These are phyloP conservation scores for Purshia tridentata DNA, from an alignment of 306 rosid genomes.

Conservation along the genomic window DNA sequence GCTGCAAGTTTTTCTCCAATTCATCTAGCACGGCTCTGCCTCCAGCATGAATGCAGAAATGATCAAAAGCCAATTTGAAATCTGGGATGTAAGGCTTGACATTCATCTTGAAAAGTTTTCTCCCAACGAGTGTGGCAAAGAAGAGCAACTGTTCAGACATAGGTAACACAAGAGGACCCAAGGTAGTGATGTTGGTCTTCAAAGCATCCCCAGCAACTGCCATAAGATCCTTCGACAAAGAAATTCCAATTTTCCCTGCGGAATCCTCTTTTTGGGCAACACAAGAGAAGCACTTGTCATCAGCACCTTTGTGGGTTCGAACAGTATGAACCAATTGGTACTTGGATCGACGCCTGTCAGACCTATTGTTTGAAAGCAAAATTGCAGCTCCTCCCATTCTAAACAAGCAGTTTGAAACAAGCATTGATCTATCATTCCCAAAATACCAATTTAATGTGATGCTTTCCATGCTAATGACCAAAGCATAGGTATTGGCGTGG, in stretches of 20 bases:
- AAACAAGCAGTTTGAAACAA: conserved; percentile 62
- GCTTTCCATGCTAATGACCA: conserved; percentile 64
- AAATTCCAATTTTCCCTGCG: conserved; percentile 45
- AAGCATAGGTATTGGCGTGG: conserved; percentile 56
- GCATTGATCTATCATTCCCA: conserved; percentile 66
- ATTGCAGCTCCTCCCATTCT: conserved; percentile 70
- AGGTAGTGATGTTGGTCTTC: conserved; percentile 62
- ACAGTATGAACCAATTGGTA: conserved; percentile 52
- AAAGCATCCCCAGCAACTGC: conserved; percentile 64
- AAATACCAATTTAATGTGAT: conserved; percentile 69
- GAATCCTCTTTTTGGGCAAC: conserved; percentile 54
- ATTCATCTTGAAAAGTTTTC: conserved; percentile 49
- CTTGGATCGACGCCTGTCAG: conserved; percentile 40
- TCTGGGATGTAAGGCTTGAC: conserved; percentile 61
- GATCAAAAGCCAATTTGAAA: conserved; percentile 64
- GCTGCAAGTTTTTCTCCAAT: conserved; percentile 59
- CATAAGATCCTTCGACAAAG: conserved; percentile 64
- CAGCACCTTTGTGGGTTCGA: conserved; percentile 60
- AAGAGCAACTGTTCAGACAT: conserved; percentile 63
- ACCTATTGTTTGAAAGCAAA: conserved; percentile 49
- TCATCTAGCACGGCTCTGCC: conserved; percentile 70
- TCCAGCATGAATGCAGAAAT: conserved; percentile 66
- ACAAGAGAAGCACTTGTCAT: conserved; percentile 61
- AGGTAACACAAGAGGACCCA: conserved; percentile 64
- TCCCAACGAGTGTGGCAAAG: conserved; percentile 49